Base-by-base conservation (phyloP, 1,284 basidiomycete species). In the Ganoderma meredithae region DNA sequence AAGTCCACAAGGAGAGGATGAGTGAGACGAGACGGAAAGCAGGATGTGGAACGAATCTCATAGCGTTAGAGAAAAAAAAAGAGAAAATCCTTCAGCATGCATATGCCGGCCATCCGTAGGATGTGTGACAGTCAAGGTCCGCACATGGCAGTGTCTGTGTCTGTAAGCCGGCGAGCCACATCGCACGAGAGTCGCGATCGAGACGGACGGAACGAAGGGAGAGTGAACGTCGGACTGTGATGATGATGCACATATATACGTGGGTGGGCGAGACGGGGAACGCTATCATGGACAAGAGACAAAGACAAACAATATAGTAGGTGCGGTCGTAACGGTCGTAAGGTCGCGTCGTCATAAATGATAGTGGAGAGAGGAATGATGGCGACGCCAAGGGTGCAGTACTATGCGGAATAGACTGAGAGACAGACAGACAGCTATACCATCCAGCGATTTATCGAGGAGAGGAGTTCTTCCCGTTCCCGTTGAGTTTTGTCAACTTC, bases 401-500 rank as follows among this genome's bases (percentile, higher is more conserved):
- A 47, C 19, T 27, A n/a, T 31, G 15, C 27, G 17, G 31, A 55
- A 8, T 9, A 8, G 13, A 27, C 7, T 13, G 27, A 55, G 47
- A 25, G 47, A 13, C 36, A 36, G 9, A 36, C 36, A 36, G 47
- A 19, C 7, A 8, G 3, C 27, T 31, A 31, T 31, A 8, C 22
- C 33, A 55, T 67, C n/a, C 17, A 6, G 19, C 53, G 9, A 27
- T 39, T 69, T 63, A 70, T 60, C 69, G 68, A 43, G 68, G 67
- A 36, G 69, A 65, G 22, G 65, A 60, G 27, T 56, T 49, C 63
- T 70, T 72, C 33, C 71, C 71, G 41, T 70, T 72, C 41, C 71
- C 71, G 41, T 72, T 72, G 44, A 60, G 41, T 63, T 70, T 72
- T 40, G 65, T 70, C 60, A 44, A 41, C 69, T 72, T 72, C 39